These are phyloP conservation scores for Diplodia scrobiculata DNA, from an alignment of 2,329 filamentous ascomycete species.

Conservation along the genomic window DNA sequence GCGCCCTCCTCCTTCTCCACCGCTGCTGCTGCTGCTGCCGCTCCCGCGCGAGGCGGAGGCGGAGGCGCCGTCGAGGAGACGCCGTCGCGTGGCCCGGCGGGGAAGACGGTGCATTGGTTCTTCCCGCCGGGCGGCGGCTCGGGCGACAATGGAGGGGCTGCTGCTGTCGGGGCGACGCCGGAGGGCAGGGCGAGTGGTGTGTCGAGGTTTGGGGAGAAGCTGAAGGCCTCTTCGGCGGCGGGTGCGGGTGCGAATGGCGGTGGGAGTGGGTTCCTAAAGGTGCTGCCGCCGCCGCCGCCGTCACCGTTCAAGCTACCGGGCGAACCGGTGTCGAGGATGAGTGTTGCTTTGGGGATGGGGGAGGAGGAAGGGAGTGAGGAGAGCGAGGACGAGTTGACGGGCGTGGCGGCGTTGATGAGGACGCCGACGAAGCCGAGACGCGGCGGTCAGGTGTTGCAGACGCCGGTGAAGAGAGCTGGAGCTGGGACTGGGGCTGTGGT, in stretches of 20 bases:
- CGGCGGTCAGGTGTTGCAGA: constrained; percentile 32
- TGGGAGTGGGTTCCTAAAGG: neutral
- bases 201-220: constrained; percentile 5
- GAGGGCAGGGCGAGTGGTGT: neutral
- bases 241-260: too few species aligned
- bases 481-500: constrained; percentile 1
- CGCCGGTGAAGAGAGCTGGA: constrained; percentile 31
- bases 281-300: neutral
- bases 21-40: constrained; percentile 29
- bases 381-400: constrained; percentile 17
- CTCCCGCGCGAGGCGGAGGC: constrained; percentile 30
- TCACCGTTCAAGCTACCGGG: neutral
- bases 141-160: neutral
- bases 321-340: neutral
- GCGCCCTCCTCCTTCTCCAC: constrained; percentile 1
- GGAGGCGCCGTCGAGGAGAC: constrained; percentile 45
- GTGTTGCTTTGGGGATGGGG: too few species aligned
- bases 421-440: constrained; percentile 27
- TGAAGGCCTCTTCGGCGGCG: neutral
- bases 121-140: neutral
- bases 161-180: neutral
- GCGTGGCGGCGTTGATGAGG: constrained; percentile 15
- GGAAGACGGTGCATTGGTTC: constrained; percentile 32
- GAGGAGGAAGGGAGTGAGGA: constrained; percentile 14
- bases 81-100: constrained; percentile 46